Base-by-base conservation (phyloP, 768 basidiomycete genomes). In the Dendrothele bispora region DNA sequence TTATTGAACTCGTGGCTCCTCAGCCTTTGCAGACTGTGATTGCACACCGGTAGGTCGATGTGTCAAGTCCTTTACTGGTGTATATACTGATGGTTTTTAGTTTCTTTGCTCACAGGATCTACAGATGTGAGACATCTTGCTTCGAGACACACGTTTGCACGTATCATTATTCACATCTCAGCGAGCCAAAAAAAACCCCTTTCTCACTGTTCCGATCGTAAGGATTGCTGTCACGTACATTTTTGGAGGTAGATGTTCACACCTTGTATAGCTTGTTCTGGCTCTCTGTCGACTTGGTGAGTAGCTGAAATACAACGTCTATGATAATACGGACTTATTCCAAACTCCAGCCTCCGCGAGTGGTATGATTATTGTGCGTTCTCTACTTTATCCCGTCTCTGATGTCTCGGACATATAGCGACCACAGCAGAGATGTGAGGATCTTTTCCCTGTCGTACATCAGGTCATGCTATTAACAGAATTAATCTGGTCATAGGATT, bases 21-120 rank as follows among this genome's bases (percentile, higher is more conserved):
- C 15, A 46, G 45, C 35, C 45, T n/a, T 20, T 46, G 6, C 32
- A 36, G 21, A 46, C 45, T 18, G 36, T 46, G 14, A 46, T 46
- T 27, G 36, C 45, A 14, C 45, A 46, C 15, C 38, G 45, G 45
- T 46, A 36, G 27, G 45, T n/a, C 22, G 15, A 5, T 0, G 14
- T 36, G 10, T 32, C 44, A 24, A 43, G 34, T 35, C 11, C 17
- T 28, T 2, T 2, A 18, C 3, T 15, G 17, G 26, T 22, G 14
- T 26, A 22, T n/a, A n/a, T n/a, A 4, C 15, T 17, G 14, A 34
- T 8, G 21, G 21, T 32, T 28, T n/a, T 18, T 37, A 32, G 45
- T 25, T 46, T 25, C 35, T 46, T 46, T 38, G 45, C 45, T 7
- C 36, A 46, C 26, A 46, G 38, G 17, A 46, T 46, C 21, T 46